Evolutionary conservation across 2,329 filamentous ascomycete genomes (phyloP), one percentile per base, ranked within the genome.

Genomic region (Neofusicoccum ribis): DNA sequence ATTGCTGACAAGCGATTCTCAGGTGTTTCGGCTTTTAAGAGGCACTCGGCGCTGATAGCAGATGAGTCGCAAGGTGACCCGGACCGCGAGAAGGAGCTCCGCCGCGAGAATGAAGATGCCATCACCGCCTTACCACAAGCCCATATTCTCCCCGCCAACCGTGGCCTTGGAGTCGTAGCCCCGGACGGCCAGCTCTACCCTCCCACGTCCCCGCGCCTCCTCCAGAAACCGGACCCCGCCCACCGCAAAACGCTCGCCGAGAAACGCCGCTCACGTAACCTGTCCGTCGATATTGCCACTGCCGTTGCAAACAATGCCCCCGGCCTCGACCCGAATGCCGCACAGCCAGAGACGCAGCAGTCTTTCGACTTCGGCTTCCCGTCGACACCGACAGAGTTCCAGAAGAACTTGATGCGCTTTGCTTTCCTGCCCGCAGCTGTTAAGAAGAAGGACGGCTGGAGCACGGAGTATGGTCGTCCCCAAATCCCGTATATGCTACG

Each of bases 391-490:
- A 93, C 91, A 0, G 89, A 93, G 71, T 92, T 96, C 77, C 92
- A 96, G 74, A 94, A 93, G 83, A 92, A 88, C 70, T 81, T 96
- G 58, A 94, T 96, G 88, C 90, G 92, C 15, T 97, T 95, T 74
- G 93, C 93, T 0, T 96, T 96, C 75, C 86, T 93, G 67, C 85
- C 78, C 15, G 81, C 80, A 1, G 77, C 80, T 5, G 72, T 81
- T 67, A 78, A 79, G 73, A 82, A 82, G 69, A 82, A 82, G 61
- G 89, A 92, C 69, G 91, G 93, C 63, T 97, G 94, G 92, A 91
- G 87, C 69, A 92, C 95, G 14, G 93, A 97, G 78, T 97, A 97
- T 77, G 93, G 93, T 17, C 87, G 94, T 0, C 94, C 94, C 0
- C 90, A 97, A 70, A 86, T 98, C 41, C 90, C 91, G 1, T 94